These are phyloP conservation scores for Trichoderma sp. DNA, from an alignment of 2,329 filamentous ascomycete species.

Conservation along the genomic window DNA sequence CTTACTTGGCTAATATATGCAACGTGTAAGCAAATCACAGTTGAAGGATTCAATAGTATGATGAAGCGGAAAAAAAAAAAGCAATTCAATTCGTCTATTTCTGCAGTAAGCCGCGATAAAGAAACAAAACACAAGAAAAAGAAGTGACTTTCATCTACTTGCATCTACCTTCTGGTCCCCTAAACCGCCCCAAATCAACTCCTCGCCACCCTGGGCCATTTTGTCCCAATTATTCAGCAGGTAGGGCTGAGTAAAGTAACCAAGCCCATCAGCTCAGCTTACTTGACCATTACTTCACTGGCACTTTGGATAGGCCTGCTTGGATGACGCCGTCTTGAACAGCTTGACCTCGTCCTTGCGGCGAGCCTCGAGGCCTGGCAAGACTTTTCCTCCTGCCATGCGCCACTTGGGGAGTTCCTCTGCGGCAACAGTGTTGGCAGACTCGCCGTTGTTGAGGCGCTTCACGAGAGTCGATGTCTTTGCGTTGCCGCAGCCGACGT, in stretches of 20 bases:
- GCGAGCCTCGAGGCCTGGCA: constrained; percentile 42
- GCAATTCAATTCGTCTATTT: not conserved
- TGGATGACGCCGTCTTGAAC: constrained; percentile 13
- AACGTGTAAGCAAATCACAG: not conserved
- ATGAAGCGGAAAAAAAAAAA: not conserved
- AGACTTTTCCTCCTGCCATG: constrained; percentile 43
- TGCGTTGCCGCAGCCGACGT: constrained; percentile 48
- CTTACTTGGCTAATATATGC: not conserved
- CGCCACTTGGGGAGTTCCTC: constrained; percentile 52
- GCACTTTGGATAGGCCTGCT: constrained; percentile 10
- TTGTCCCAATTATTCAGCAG: not conserved
- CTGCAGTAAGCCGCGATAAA: not conserved
- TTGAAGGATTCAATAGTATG: not conserved
- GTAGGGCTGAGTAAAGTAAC: constrained; percentile 13
- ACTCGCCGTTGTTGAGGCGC: constrained; percentile 47
- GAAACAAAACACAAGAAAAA: not conserved
- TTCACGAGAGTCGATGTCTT: constrained; percentile 43
- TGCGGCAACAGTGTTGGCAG: constrained; percentile 42
- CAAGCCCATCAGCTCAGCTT: constrained; percentile 19
- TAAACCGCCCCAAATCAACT: not conserved
- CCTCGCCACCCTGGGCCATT: not conserved
- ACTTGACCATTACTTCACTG: not conserved
- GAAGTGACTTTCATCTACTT: constrained; percentile 7
- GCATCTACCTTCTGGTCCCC: not conserved
- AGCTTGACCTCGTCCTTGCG: constrained; percentile 48